Percentiles rank a stretch among this genome's conserved stretches.
These are phyloP conservation scores for Ophiostoma perfectum DNA, from an alignment of 2,329 filamentous ascomycete species.

Conservation along the genomic window DNA sequence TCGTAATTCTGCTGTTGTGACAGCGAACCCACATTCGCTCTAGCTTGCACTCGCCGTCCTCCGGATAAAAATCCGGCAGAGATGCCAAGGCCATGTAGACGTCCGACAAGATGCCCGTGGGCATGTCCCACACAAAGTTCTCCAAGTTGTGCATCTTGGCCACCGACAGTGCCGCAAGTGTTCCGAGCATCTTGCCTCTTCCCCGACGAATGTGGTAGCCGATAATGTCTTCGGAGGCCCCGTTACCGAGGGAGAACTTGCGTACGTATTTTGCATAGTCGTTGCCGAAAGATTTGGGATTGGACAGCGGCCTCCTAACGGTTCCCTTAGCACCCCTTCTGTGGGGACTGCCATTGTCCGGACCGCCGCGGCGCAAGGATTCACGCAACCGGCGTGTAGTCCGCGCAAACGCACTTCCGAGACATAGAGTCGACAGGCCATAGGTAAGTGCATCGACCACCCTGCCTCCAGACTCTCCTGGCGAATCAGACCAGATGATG, in stretches of 20 bases:
- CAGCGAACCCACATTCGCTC: slow-evolving; percentile 75
- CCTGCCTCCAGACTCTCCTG: slow-evolving; percentile 58
- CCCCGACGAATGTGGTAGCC: slow-evolving; percentile 80
- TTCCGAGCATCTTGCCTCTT: slow-evolving; percentile 83
- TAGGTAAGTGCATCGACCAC: slow-evolving; percentile 80
- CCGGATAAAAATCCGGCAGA: slow-evolving; percentile 55
- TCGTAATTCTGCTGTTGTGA: slow-evolving; percentile 63
- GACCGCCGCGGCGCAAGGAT: slow-evolving; percentile 9
- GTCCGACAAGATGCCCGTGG: slow-evolving; percentile 73
- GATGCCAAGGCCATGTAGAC: slow-evolving; percentile 75
- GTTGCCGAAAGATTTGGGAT: slow-evolving; percentile 42
- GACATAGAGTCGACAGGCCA: slow-evolving; percentile 71
- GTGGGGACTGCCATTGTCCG: background rate
- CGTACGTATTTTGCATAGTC: slow-evolving; percentile 73
- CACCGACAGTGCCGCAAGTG: slow-evolving; percentile 71
- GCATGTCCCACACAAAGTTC: slow-evolving; percentile 84
- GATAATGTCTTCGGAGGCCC: slow-evolving; percentile 69
- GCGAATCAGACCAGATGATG: slow-evolving; percentile 78
- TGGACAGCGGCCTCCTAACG: background rate
- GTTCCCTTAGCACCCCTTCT: slow-evolving; percentile 23
- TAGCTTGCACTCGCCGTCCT: slow-evolving; percentile 57
- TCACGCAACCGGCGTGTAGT: slow-evolving; percentile 35
- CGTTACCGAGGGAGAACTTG: slow-evolving; percentile 82
- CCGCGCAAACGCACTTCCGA: slow-evolving; percentile 50
- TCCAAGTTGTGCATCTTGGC: slow-evolving; percentile 77